Percentiles rank a stretch among this genome's conserved stretches.
phyloP scores from a whole-genome alignment of 2,329 filamentous ascomycete species.

The Pyricularia sp. region DNA sequence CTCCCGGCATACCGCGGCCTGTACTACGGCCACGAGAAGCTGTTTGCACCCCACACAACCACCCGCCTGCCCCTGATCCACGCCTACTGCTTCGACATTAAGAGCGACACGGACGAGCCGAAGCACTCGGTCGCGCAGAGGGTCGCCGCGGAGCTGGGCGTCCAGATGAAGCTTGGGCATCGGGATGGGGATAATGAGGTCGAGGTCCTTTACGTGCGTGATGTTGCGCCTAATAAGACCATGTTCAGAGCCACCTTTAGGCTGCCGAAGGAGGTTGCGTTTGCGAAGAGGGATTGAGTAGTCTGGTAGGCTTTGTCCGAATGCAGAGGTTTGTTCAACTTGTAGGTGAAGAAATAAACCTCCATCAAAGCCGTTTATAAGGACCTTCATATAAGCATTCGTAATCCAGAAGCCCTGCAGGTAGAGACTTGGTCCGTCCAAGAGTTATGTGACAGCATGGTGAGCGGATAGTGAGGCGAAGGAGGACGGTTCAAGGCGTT shows the following conservation, averaged over 20 bases:
- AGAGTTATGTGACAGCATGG: background rate
- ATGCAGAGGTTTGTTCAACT: background rate
- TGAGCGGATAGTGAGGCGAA: background rate
- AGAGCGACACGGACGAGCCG: conserved; percentile 57
- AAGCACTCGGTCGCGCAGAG: conserved; percentile 56
- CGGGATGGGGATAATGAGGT: conserved; percentile 37
- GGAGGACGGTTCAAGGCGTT: background rate
- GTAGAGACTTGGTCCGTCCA: background rate
- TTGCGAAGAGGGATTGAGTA: conserved; percentile 33
- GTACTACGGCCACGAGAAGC: conserved; percentile 59
- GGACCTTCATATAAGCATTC: background rate
- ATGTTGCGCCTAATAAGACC: conserved; percentile 86
- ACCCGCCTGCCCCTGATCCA: conserved; percentile 72
- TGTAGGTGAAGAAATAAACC: background rate
- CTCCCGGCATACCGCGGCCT: conserved; percentile 66
- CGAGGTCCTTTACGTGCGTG: conserved; percentile 61
- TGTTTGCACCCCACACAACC: conserved; percentile 46
- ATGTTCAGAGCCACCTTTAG: conserved; percentile 97
- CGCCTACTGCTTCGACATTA: conserved; percentile 87
- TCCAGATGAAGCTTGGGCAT: conserved; percentile 43
- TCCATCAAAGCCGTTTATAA: background rate
- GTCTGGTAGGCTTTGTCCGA: background rate
- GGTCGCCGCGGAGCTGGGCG: conserved; percentile 52
- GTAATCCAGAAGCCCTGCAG: background rate
- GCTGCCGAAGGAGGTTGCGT: conserved; percentile 74